Evolutionary conservation across 2,329 filamentous ascomycete species (phyloP).

Genomic region (Emmonsiellopsis sp.): DNA sequence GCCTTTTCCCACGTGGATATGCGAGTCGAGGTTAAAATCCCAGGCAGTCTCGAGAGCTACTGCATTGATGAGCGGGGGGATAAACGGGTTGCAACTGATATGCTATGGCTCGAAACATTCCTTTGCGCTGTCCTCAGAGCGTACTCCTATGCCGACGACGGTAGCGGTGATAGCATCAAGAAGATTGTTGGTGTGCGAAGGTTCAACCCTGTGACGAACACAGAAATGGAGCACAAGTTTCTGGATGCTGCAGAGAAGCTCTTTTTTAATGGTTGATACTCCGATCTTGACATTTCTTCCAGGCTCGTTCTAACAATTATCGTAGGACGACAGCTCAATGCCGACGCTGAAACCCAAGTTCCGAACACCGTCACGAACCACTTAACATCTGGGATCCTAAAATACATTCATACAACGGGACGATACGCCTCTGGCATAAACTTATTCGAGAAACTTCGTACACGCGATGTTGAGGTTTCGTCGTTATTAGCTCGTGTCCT

Average conservation of each 20-base stretch:
- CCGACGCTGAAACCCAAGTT: constrained; percentile 93
- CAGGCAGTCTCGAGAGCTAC: constrained; percentile 91
- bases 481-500: constrained; percentile 84
- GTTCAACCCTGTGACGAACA: constrained; percentile 96
- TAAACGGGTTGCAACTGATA: constrained; percentile 84
- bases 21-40: constrained; percentile 96
- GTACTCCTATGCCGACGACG: constrained; percentile 94
- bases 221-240: constrained; percentile 96
- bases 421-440: constrained; percentile 94
- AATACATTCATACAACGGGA: constrained; percentile 92
- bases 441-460: constrained; percentile 88
- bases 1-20: constrained; percentile 96
- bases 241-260: constrained; percentile 86
- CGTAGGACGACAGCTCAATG: constrained; percentile 84
- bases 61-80: constrained; percentile 95
- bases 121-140: constrained; percentile 88
- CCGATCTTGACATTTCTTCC: not conserved
- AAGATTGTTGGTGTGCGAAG: constrained; percentile 95
- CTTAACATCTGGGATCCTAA: constrained; percentile 81
- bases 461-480: constrained; percentile 85
- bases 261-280: constrained; percentile 72
- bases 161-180: constrained; percentile 85
- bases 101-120: constrained; percentile 95
- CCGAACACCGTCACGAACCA: constrained; percentile 96
- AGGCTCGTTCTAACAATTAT: constrained; percentile 13